phyloP scores from a whole-genome alignment of 176 grass and related monocot genomes.

The Puccinellia tenuiflora region DNA sequence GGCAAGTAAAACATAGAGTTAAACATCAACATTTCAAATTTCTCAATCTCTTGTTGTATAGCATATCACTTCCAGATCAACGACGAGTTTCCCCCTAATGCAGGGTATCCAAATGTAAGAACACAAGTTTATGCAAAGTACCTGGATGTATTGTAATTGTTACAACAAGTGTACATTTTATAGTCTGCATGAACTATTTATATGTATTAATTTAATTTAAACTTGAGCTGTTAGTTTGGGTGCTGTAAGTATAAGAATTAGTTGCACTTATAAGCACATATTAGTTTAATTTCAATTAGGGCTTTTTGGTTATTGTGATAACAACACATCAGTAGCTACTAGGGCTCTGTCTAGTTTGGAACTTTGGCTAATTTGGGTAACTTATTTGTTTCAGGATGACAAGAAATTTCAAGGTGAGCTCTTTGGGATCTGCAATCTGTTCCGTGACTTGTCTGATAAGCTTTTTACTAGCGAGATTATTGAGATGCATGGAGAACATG shows the following conservation, averaged over 20 bases:
- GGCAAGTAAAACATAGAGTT: neutral
- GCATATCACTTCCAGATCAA: neutral
- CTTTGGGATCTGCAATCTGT: slow-evolving; percentile 98
- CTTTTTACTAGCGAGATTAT: slow-evolving; percentile 98
- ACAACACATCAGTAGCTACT: neutral
- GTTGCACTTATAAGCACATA: neutral
- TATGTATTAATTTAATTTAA: slow-evolving; percentile 13
- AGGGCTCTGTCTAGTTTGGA: neutral
- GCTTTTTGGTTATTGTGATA: neutral
- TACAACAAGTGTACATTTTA: neutral
- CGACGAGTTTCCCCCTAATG: neutral
- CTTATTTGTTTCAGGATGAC: slow-evolving; percentile 51
- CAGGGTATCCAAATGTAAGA: neutral
- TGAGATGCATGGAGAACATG: slow-evolving; percentile 90
- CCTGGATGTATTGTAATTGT: slow-evolving; percentile 13
- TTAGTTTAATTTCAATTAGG: slow-evolving; percentile 2
- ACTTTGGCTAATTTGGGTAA: slow-evolving; percentile 10
- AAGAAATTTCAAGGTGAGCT: slow-evolving; percentile 97
- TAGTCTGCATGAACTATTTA: no score
- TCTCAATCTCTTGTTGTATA: neutral
- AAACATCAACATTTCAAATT: neutral
- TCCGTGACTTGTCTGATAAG: slow-evolving; percentile 86
- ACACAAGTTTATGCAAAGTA: neutral
- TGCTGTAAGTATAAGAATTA: neutral
- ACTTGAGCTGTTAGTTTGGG: slow-evolving; percentile 9